Percentiles rank a stretch among this genome's conserved stretches.
These are phyloP conservation scores for Stachybotrys chlorohalonatus DNA, from an alignment of 2,329 filamentous ascomycete species.

Conservation along the genomic window DNA sequence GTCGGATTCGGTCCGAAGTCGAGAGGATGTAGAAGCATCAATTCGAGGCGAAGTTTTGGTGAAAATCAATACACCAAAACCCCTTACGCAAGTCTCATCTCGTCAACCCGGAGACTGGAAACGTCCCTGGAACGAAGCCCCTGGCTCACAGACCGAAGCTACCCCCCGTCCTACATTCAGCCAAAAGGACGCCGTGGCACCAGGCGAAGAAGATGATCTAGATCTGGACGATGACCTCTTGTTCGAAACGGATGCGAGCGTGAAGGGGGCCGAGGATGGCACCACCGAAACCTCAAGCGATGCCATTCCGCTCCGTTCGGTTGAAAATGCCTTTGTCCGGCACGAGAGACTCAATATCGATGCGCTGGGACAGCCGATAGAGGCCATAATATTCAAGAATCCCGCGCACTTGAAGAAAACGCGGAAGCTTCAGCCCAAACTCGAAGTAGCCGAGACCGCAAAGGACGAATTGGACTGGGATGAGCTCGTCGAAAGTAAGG, in stretches of 20 bases:
- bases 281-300: neutral
- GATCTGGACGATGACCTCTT: neutral
- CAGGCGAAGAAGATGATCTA: neutral
- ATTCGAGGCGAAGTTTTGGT: neutral
- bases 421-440: constrained; percentile 6
- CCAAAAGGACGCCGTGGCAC: neutral
- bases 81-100: too few species aligned
- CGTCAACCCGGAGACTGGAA: neutral
- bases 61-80: too few species aligned
- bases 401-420: constrained; percentile 18
- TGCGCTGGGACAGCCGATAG: constrained; percentile 26
- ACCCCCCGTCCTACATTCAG: neutral
- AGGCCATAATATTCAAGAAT: constrained; percentile 38
- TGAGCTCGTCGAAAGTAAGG: constrained; percentile 15
- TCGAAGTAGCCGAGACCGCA: constrained; percentile 9
- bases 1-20: neutral
- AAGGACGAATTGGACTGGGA: constrained; percentile 19
- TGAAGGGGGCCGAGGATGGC: neutral
- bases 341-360: constrained; percentile 19
- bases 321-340: constrained; percentile 10
- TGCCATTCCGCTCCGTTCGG: too few species aligned
- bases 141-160: neutral
- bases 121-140: neutral
- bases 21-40: neutral
- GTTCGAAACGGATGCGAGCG: neutral